phyloP scores from a whole-genome alignment of 1,139 yeast species.

The Taphrina confusa region DNA sequence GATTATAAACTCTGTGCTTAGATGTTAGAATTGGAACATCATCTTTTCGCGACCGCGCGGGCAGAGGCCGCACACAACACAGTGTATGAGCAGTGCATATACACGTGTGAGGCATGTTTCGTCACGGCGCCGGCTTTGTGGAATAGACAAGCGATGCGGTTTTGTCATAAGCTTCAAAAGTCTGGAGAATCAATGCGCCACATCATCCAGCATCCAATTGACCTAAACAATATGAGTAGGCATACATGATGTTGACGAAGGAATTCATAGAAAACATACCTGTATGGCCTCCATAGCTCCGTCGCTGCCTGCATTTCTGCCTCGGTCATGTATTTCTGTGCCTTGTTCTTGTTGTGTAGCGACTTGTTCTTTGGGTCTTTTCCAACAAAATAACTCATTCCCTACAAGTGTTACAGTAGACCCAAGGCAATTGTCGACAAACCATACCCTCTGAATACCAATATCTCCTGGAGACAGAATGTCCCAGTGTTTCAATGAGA shows the following conservation, averaged over 20 bases:
- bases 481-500: constrained; percentile 65
- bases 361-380: constrained; percentile 24
- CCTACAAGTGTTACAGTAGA: background rate
- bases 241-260: too few species aligned
- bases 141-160: background rate
- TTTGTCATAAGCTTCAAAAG: background rate
- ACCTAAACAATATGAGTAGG: background rate
- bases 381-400: constrained; percentile 24
- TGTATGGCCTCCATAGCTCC: constrained; percentile 62
- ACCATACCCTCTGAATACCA: constrained; percentile 60
- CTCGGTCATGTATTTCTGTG: constrained; percentile 44
- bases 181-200: constrained; percentile 52
- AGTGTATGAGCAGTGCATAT: too few species aligned
- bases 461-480: constrained; percentile 78
- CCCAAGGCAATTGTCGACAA: background rate
- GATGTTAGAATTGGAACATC: too few species aligned
- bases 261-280: constrained; percentile 47
- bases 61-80: too few species aligned
- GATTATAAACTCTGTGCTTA: too few species aligned
- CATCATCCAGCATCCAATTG: constrained; percentile 67
- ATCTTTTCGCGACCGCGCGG: too few species aligned
- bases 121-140: too few species aligned
- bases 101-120: too few species aligned
- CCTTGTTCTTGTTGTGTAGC: constrained; percentile 19
- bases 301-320: constrained; percentile 55